Conservation (phyloP, 768 basidiomycete genomes). For the Trametes coccinea region DNA sequence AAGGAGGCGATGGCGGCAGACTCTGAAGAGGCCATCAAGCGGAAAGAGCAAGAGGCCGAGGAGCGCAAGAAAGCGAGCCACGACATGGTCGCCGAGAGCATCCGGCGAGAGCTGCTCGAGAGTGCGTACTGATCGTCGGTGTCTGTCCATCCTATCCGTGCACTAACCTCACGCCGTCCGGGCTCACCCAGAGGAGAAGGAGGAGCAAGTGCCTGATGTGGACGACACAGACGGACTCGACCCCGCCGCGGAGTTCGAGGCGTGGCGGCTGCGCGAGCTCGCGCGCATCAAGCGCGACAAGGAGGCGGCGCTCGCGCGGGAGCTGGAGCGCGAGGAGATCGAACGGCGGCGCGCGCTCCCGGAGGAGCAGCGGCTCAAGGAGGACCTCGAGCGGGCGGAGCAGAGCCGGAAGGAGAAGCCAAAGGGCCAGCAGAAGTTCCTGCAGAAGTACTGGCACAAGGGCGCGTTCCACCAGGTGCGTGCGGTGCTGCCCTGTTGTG, state of each 20-base stretch:
- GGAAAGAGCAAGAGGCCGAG: constrained; percentile 74
- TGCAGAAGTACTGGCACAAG: constrained; percentile 99
- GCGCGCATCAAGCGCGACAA: constrained; percentile 93
- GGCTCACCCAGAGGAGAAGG: constrained; percentile 73
- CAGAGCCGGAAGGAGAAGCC: constrained; percentile 85
- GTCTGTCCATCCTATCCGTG: no score
- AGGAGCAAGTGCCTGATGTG: constrained; percentile 79
- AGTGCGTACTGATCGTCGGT: constrained; percentile 53
- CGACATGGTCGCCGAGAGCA: constrained; percentile 92
- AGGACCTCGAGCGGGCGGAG: constrained; percentile 87
- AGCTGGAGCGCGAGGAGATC: constrained; percentile 87
- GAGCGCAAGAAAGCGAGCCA: constrained; percentile 87
- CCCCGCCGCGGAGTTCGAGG: constrained; percentile 88
- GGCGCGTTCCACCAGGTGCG: constrained; percentile 96
- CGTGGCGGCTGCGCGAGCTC: constrained; percentile 93
- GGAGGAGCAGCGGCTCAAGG: constrained; percentile 88
- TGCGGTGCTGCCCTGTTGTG: not conserved
- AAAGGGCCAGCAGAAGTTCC: constrained; percentile 87
- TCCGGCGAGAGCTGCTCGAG: constrained; percentile 86
- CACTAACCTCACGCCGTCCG: no score
- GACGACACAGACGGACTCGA: constrained; percentile 96
- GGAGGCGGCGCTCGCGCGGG: constrained; percentile 78
- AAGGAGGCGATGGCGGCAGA: constrained; percentile 67
- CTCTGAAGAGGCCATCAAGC: constrained; percentile 70
- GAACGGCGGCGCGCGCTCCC: constrained; percentile 91